phyloP scores from a whole-genome alignment of 768 basidiomycete genomes.

The Tephrocybe sp. region DNA sequence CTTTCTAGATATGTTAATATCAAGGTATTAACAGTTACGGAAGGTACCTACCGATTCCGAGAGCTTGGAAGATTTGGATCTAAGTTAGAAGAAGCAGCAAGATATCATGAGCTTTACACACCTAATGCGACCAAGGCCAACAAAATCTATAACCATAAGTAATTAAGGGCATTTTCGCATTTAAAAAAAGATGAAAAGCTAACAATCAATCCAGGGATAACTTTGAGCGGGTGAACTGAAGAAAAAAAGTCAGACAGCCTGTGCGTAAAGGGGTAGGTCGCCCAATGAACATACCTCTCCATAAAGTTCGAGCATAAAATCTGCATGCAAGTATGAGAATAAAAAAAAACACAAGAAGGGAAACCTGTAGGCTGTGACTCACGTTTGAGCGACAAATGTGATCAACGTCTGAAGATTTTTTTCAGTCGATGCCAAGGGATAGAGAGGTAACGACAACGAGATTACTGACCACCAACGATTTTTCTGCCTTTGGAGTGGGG shows the following conservation, averaged over 20 bases:
- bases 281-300: conserved; percentile 3
- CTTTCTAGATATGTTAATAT: not conserved
- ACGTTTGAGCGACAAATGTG: conserved; percentile 10
- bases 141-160: not conserved
- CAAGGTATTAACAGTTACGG: not conserved
- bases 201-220: not conserved
- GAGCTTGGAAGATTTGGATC: not conserved
- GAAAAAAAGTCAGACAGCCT: not conserved
- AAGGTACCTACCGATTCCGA: conserved; percentile 4
- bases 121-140: conserved; percentile 5
- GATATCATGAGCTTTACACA: not conserved
- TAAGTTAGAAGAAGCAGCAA: not conserved
- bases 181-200: not conserved
- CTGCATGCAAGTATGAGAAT: not conserved
- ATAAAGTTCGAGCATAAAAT: conserved; percentile 9
- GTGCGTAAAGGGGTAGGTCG: not conserved
- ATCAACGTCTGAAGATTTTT: not conserved
- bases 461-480: conserved; percentile 5
- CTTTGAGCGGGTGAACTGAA: conserved; percentile 2
- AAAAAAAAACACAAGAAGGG: not conserved
- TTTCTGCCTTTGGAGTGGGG: not conserved
- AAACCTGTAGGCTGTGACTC: not conserved
- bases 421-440: not conserved
- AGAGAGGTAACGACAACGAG: not conserved
- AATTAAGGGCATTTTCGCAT: not conserved